Conservation (phyloP, 257 asterid genomes). For the Anisodus acutangulus region DNA sequence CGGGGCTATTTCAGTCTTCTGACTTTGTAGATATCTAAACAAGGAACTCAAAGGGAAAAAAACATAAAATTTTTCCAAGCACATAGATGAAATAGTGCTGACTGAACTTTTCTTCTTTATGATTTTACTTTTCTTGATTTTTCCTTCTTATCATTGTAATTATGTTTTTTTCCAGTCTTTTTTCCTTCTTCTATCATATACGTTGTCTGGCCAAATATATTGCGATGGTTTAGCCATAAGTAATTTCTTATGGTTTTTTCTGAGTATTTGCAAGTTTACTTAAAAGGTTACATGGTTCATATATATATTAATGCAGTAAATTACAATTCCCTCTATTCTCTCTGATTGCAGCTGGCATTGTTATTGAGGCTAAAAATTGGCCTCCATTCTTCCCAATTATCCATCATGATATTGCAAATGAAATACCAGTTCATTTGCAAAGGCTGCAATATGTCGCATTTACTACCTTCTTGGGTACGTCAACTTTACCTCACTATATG, state of each 20-base stretch:
- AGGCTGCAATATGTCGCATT: slow-evolving; percentile 91
- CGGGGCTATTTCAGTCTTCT: neutral
- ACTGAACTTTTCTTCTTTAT: neutral
- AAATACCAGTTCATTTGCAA: slow-evolving; percentile 93
- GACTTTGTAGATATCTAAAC: neutral
- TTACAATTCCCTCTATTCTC: slow-evolving; percentile 35
- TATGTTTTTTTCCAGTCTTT: neutral
- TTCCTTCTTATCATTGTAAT: neutral
- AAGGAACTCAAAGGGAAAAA: neutral
- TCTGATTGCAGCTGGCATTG: slow-evolving; percentile 71
- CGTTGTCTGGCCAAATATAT: neutral
- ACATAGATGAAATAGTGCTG: neutral
- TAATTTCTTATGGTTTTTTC: slow-evolving; percentile 26
- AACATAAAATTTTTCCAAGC: neutral
- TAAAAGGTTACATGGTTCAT: neutral
- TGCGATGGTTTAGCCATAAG: neutral
- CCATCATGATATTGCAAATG: slow-evolving; percentile 92
- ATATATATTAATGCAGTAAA: neutral
- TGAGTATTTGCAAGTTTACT: slow-evolving; percentile 44
- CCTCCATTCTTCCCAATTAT: slow-evolving; percentile 96
- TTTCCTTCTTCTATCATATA: neutral
- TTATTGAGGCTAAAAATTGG: slow-evolving; percentile 89
- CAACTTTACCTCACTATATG: slow-evolving; percentile 23
- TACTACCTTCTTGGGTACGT: slow-evolving; percentile 86
- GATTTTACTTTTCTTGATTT: neutral